phyloP scores from a whole-genome alignment of 257 asterid genomes.

The Solanum stenotomum region DNA sequence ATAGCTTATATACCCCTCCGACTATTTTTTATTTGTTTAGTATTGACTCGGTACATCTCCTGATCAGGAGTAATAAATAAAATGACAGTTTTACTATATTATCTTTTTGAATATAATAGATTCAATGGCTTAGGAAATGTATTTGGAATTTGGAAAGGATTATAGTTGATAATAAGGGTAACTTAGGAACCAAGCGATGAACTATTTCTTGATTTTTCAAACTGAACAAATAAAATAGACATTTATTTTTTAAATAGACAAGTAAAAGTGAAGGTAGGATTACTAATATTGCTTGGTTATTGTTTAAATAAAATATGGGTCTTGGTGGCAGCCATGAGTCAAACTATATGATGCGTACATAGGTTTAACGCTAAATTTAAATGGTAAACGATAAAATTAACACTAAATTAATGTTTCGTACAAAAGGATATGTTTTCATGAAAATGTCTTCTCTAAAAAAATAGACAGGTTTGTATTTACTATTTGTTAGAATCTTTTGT shows the following conservation, averaged over 20 bases:
- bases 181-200: background rate
- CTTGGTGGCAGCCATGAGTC: background rate
- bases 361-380: background rate
- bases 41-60: accelerated
- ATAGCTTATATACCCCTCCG: background rate
- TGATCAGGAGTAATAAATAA: background rate
- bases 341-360: too few relatives aligned
- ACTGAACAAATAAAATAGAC: too few relatives aligned
- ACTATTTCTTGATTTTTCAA: background rate
- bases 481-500: too few relatives aligned
- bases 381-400: too few relatives aligned
- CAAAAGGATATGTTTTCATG: too few relatives aligned
- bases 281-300: too few relatives aligned
- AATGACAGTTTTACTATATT: background rate
- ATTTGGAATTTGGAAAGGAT: background rate
- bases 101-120: background rate
- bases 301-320: background rate
- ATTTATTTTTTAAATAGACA: too few relatives aligned
- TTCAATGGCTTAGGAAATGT: background rate
- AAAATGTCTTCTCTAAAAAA: too few relatives aligned
- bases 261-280: too few relatives aligned
- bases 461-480: too few relatives aligned
- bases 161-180: background rate
- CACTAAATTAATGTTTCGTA: too few relatives aligned
- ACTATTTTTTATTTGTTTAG: background rate